Percentiles rank a stretch among this genome's conserved stretches.
Evolutionary conservation across 192 early-diverging fungal genomes (phyloP).

Genomic region (Coemansia brasiliensis): DNA sequence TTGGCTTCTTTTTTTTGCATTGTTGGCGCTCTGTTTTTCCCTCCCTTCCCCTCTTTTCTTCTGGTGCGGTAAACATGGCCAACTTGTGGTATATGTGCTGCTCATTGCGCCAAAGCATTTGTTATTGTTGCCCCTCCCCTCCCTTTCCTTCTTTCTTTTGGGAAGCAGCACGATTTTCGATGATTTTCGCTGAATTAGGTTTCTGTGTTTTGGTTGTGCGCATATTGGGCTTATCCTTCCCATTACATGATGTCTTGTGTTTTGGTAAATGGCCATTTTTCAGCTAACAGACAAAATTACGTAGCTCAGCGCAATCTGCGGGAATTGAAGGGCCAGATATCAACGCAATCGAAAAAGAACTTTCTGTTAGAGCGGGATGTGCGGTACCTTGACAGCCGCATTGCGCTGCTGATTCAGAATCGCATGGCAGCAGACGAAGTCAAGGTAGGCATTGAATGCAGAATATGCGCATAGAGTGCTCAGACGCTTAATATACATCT

Average conservation of each 20-base stretch:
- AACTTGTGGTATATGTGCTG: not conserved
- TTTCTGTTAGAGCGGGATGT: constrained; percentile 92
- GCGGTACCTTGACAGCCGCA: constrained; percentile 86
- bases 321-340: constrained; percentile 85
- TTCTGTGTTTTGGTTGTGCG: not conserved
- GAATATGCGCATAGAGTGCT: not conserved
- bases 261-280: not conserved
- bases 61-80: too few species aligned
- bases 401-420: constrained; percentile 90
- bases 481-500: not conserved
- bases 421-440: constrained; percentile 91
- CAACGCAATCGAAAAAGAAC: constrained; percentile 93
- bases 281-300: not conserved
- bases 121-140: too few species aligned
- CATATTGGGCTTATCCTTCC: not conserved
- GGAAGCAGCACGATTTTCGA: too few species aligned
- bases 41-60: not conserved
- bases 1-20: too few species aligned
- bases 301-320: constrained; percentile 78
- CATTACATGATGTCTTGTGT: too few species aligned
- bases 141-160: too few species aligned
- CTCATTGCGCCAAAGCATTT: too few species aligned
- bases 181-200: constrained; percentile 3
- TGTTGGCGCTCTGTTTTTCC: not conserved
- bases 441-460: constrained; percentile 21